These are phyloP conservation scores for Aegilops longissima DNA, from an alignment of 176 grass and related monocot genomes.

Conservation along the genomic window DNA sequence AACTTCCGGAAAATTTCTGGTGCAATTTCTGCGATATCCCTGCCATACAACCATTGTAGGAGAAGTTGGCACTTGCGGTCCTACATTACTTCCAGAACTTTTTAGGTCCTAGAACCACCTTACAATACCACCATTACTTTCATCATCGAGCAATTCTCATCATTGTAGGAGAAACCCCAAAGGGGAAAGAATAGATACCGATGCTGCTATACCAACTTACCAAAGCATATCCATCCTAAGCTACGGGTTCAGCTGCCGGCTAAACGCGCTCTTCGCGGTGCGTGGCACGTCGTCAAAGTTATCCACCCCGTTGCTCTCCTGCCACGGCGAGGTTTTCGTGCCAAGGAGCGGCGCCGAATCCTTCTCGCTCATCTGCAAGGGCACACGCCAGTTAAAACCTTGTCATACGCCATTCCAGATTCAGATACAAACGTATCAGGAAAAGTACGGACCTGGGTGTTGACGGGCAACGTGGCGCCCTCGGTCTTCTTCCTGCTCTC, in stretches of 20 bases:
- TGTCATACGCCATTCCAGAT: not conserved
- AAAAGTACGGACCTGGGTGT: conserved; percentile 17
- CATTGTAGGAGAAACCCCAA: not conserved
- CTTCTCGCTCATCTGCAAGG: conserved; percentile 49
- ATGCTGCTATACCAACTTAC: not conserved
- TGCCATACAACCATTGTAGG: no score
- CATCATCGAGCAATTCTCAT: no score
- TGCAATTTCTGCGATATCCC: no score
- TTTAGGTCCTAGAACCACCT: not conserved
- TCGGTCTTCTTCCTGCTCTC: conserved; percentile 68
- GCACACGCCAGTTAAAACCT: not conserved
- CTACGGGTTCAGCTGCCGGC: conserved; percentile 12
- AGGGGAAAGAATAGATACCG: not conserved
- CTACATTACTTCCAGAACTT: not conserved
- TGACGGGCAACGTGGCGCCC: conserved; percentile 21
- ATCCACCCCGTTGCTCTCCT: conserved; percentile 22
- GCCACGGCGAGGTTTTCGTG: conserved; percentile 15
- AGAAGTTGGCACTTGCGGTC: not conserved
- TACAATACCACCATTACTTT: not conserved
- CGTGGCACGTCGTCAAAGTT: conserved; percentile 51
- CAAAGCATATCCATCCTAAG: not conserved
- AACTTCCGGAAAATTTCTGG: no score
- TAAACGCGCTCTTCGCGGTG: conserved; percentile 53
- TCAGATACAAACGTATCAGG: not conserved
- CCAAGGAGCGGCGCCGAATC: conserved; percentile 41